A percentile compares a stretch with the other conserved stretches of the same genome.
phyloP scores from a whole-genome alignment of 148 eudicot species.

The Suaeda aralocaspica region DNA sequence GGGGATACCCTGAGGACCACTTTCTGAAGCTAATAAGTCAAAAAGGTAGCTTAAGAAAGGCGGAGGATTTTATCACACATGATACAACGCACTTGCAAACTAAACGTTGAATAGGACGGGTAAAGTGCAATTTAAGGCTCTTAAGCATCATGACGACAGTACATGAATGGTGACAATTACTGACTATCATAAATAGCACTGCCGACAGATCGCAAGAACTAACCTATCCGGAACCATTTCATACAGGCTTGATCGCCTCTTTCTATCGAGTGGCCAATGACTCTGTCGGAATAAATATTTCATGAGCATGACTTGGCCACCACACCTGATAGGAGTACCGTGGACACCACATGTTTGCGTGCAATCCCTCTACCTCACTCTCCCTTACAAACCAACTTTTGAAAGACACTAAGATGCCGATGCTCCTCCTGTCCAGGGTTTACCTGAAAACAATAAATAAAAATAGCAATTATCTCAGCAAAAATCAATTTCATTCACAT shows the following conservation, averaged over 20 bases:
- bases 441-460: slow-evolving; percentile 52
- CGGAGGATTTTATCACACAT: neutral
- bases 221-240: slow-evolving; percentile 81
- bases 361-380: slow-evolving; percentile 94
- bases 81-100: neutral
- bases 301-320: slow-evolving; percentile 98
- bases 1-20: neutral
- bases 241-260: slow-evolving; percentile 85
- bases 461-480: slow-evolving; percentile 6
- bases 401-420: slow-evolving; percentile 68
- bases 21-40: neutral
- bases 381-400: slow-evolving; percentile 83
- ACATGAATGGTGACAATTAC: neutral
- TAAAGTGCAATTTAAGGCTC: neutral
- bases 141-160: neutral
- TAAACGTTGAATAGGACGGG: neutral
- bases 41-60: neutral
- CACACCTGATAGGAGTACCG: slow-evolving; percentile 91
- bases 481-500: neutral
- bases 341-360: slow-evolving; percentile 57
- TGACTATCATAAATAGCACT: neutral
- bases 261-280: slow-evolving; percentile 60
- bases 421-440: slow-evolving; percentile 97
- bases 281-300: slow-evolving; percentile 77
- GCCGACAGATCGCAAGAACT: slow-evolving; percentile 10